Conservation (phyloP, 495 filamentous ascomycete genomes). For the Podospora appendiculata region DNA sequence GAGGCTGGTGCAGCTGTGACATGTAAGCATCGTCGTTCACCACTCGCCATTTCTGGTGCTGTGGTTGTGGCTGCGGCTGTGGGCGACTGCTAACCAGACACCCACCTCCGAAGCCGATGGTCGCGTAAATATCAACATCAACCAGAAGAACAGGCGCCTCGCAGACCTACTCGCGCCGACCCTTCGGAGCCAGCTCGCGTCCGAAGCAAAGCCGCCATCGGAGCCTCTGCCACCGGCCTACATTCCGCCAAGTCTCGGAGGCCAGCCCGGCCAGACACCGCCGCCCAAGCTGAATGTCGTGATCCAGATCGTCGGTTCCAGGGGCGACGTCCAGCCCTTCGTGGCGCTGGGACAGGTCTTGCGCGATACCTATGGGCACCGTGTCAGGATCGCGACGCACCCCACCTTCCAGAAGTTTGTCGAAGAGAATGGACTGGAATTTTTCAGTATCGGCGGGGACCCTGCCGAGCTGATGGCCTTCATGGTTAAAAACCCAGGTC, state of each 20-base stretch:
- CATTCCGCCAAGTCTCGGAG: conserved; percentile 54
- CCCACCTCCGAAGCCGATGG: conserved; percentile 45
- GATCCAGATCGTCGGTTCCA: conserved; percentile 69
- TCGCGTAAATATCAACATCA: conserved; percentile 68
- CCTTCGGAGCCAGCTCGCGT: conserved; percentile 48
- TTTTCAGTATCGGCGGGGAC: conserved; percentile 66
- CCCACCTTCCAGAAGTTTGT: conserved; percentile 61
- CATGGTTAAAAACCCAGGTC: conserved; percentile 72
- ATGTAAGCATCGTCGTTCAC: conserved; percentile 13
- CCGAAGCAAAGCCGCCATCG: conserved; percentile 28
- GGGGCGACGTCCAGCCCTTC: conserved; percentile 75
- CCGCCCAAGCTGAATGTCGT: conserved; percentile 60
- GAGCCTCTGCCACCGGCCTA: conserved; percentile 47
- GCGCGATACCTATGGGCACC: conserved; percentile 58
- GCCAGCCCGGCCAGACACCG: conserved; percentile 49
- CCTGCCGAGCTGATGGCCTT: conserved; percentile 72
- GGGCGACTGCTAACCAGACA: background rate
- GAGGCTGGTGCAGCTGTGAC: conserved; percentile 39
- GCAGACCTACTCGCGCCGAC: conserved; percentile 60
- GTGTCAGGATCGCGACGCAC: conserved; percentile 64
- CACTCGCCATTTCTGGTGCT: background rate
- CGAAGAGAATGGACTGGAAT: conserved; percentile 57
- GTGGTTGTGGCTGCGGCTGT: too few species aligned
- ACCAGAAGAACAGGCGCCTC: conserved; percentile 54
- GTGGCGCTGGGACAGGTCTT: conserved; percentile 62